phyloP scores from a whole-genome alignment of 352 stramenopile genomes.

The Pythium phragmitis region DNA sequence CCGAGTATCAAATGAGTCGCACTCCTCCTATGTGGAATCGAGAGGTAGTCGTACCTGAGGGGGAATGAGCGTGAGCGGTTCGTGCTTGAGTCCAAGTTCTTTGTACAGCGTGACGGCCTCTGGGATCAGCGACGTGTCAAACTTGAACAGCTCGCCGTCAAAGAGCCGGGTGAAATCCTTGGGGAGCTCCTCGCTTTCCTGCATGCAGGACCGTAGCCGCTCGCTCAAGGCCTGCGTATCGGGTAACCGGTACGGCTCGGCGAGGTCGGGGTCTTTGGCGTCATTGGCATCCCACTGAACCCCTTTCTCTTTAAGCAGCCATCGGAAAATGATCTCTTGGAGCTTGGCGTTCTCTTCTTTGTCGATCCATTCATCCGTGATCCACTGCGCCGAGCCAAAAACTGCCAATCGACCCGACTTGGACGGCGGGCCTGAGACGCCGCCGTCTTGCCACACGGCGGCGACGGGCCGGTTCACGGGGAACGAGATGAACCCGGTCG shows the following conservation, averaged over 20 bases:
- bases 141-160: constrained; percentile 93
- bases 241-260: constrained; percentile 89
- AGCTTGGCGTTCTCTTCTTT: constrained; percentile 95
- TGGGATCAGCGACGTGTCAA: constrained; percentile 94
- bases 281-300: constrained; percentile 71
- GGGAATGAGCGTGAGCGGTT: constrained; percentile 93
- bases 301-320: constrained; percentile 86
- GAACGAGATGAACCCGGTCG: constrained; percentile 94
- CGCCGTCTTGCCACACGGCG: constrained; percentile 86
- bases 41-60: constrained; percentile 61
- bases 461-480: constrained; percentile 93
- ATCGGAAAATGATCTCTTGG: constrained; percentile 92
- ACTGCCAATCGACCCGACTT: constrained; percentile 81
- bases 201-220: constrained; percentile 92
- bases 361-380: constrained; percentile 94
- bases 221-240: constrained; percentile 94
- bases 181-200: constrained; percentile 93
- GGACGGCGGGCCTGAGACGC: constrained; percentile 58
- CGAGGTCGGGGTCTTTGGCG: constrained; percentile 81
- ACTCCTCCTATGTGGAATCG: no score
- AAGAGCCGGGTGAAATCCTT: constrained; percentile 95
- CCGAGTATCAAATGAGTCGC: not conserved
- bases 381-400: constrained; percentile 91
- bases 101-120: constrained; percentile 93
- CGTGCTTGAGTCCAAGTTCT: constrained; percentile 92